Base-by-base conservation (phyloP, 148 eudicot genomes). In the Euryodendron excelsum region DNA sequence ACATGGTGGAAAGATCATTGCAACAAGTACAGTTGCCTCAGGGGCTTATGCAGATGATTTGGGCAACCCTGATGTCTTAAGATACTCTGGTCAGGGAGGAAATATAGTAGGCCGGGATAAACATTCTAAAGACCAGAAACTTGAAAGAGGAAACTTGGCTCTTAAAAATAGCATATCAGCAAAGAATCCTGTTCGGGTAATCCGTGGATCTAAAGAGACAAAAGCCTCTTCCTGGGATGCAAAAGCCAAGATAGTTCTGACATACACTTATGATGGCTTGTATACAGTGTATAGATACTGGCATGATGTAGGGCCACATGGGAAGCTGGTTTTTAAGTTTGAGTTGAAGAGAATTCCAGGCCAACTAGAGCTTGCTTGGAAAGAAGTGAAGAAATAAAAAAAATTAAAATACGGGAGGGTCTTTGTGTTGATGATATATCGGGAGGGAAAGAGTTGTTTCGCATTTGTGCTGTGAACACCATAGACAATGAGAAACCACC, bases 41-140 rank as follows among this genome's bases (percentile, higher is more conserved):
- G 94, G 96, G 61, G 89, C 84, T 69, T 92, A 94, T 82, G 89
- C 71, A 44, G 91, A 94, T 85, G 94, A 88, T 75, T 64, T 87
- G 76, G 92, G 84, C 15, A 82, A 85, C 80, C 77, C 94, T 25
- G 93, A 94, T 80, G 84, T 85, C 31, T 81, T 94, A 73, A 85
- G 83, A 62, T 94, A 90, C 80, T 88, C 89, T 34, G 98, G 97
- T 65, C 91, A 90, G 77, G 98, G 98, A 50, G 97, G 97, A 75
- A 85, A 86, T 69, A 53, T 74, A 9, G 68, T 77, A 6, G 88
- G 89, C 17, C 79, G 80, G 31, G 81, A 82, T 76, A 94, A 91
- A 87, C 61, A 79, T 65, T 85, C 88, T 47, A 89, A 87, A 79
- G 96, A 94, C 76, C 98, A 94, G 83, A 92, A 93, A 76, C 97